These are phyloP conservation scores for Lycium ferocissimum DNA, from an alignment of 257 asterid genomes.

Conservation along the genomic window DNA sequence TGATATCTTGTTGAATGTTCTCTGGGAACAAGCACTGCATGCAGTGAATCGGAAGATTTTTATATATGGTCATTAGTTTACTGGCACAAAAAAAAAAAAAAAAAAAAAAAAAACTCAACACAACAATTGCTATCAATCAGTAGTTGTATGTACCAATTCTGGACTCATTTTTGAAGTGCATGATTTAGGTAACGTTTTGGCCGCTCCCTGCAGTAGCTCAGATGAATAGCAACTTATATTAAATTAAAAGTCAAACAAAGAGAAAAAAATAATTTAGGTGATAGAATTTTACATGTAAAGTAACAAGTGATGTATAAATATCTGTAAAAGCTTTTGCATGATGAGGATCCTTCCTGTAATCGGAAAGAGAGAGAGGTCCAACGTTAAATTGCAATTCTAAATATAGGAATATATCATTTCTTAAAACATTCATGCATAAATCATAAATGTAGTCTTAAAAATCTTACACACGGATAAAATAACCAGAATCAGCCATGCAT, in stretches of 20 bases:
- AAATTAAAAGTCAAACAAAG: no score
- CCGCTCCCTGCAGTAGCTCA: constrained; percentile 4
- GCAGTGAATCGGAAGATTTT: background rate
- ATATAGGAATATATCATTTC: background rate
- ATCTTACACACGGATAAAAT: constrained; percentile 7
- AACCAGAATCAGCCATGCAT: background rate
- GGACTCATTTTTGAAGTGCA: background rate
- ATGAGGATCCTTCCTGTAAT: background rate
- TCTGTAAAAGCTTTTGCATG: background rate
- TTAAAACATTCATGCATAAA: background rate
- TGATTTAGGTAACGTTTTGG: background rate
- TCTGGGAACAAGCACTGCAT: background rate
- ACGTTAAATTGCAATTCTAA: background rate
- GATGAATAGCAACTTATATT: no score
- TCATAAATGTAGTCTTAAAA: background rate
- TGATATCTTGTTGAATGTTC: background rate
- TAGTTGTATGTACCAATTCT: background rate
- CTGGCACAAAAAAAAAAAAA: no score
- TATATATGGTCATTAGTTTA: background rate
- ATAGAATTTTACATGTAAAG: background rate
- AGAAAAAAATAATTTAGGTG: background rate
- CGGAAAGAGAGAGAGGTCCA: background rate
- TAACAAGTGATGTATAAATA: background rate
- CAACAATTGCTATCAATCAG: background rate
- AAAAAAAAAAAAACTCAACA: background rate